A percentile compares a stretch with the other conserved stretches of the same genome.
phyloP scores from a whole-genome alignment of 108 stramenopile species.

The Nitzschia sp. region DNA sequence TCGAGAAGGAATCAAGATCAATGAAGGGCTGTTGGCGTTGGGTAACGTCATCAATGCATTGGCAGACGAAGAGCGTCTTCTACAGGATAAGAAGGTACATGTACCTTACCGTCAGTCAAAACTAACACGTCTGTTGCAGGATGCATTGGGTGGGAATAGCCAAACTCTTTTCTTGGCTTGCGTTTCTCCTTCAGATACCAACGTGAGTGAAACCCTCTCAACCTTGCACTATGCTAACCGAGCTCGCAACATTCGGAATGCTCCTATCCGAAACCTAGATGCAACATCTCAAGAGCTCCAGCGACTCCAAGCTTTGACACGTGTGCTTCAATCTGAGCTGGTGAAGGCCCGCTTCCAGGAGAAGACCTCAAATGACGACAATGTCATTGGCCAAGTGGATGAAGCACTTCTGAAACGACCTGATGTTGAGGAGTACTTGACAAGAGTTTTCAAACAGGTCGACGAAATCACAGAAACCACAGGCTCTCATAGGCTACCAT shows the following conservation, averaged over 20 bases:
- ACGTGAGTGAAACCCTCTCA: slow-evolving; percentile 87
- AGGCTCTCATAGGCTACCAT: background rate
- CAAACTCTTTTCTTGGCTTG: slow-evolving; percentile 92
- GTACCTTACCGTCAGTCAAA: slow-evolving; percentile 92
- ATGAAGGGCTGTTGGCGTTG: slow-evolving; percentile 93
- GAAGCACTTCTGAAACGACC: slow-evolving; percentile 52
- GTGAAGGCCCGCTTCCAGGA: slow-evolving; percentile 51
- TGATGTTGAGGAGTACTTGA: slow-evolving; percentile 65
- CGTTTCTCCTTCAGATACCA: slow-evolving; percentile 90
- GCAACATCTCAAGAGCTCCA: slow-evolving; percentile 78
- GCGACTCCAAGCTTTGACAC: slow-evolving; percentile 62
- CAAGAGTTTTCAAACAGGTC: slow-evolving; percentile 44
- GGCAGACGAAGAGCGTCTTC: slow-evolving; percentile 80
- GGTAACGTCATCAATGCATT: slow-evolving; percentile 98
- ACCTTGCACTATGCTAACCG: slow-evolving; percentile 95
- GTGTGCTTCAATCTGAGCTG: slow-evolving; percentile 69
- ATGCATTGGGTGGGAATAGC: slow-evolving; percentile 95
- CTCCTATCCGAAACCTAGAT: slow-evolving; percentile 81
- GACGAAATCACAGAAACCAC: slow-evolving; percentile 8
- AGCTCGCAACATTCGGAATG: slow-evolving; percentile 92
- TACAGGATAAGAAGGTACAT: slow-evolving; percentile 67
- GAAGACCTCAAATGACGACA: slow-evolving; percentile 7
- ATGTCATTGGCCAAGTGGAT: slow-evolving; percentile 49
- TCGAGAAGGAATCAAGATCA: slow-evolving; percentile 93
- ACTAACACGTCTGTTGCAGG: slow-evolving; percentile 92